Percentiles rank a stretch among this genome's conserved stretches.
These are phyloP conservation scores for Fusarium piperis DNA, from an alignment of 2,329 filamentous ascomycete species.

Conservation along the genomic window DNA sequence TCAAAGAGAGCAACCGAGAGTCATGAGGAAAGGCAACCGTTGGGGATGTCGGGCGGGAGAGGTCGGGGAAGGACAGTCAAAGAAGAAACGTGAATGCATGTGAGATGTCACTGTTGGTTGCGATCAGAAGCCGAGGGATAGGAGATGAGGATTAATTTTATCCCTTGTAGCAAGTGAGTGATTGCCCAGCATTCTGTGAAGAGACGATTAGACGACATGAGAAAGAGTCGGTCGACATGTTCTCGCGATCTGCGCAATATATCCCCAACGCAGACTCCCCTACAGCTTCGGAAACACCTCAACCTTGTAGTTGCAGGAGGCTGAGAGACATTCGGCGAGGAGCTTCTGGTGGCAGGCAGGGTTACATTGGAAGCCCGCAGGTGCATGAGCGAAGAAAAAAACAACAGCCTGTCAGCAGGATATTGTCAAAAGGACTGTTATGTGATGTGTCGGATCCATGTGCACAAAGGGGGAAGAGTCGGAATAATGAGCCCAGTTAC, in stretches of 20 bases:
- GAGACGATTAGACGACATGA: not conserved
- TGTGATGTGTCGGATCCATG: slow-evolving; percentile 20
- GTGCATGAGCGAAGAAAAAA: not conserved
- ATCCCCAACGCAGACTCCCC: not conserved
- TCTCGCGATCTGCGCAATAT: not conserved
- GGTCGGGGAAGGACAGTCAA: not conserved
- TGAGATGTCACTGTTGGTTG: not conserved
- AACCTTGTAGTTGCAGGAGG: slow-evolving; percentile 1
- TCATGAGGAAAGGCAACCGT: slow-evolving; percentile 5
- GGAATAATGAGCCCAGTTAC: not conserved
- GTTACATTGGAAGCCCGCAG: not conserved
- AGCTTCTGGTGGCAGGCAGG: not conserved
- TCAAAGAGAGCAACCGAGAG: not conserved
- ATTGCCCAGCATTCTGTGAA: not conserved
- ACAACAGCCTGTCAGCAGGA: not conserved
- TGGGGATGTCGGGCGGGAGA: not conserved
- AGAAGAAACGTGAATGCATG: slow-evolving; percentile 7
- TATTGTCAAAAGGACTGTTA: not conserved
- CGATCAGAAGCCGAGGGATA: not conserved
- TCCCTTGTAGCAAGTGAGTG: not conserved
- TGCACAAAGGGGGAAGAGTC: slow-evolving; percentile 4
- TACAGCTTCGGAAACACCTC: not conserved
- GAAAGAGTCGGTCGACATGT: not conserved
- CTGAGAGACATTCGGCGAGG: not conserved
- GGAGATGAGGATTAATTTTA: not conserved